Evolutionary conservation across 805 yeast genomes (phyloP).

Genomic region (Schwanniomyces vanrijiae): DNA sequence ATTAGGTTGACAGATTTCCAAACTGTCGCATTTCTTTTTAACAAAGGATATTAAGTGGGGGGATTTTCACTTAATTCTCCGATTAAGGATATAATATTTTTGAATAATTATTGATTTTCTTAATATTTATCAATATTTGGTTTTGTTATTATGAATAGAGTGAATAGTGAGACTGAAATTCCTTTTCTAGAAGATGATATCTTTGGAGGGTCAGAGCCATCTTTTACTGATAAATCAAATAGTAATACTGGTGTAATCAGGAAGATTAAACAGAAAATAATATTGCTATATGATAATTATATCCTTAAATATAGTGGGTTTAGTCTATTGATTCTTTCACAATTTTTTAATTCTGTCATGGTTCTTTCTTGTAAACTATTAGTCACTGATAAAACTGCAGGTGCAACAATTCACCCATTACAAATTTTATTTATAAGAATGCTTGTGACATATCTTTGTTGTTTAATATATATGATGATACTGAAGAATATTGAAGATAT

Average conservation of each 20-base stretch:
- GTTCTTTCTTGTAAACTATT: conserved; percentile 71
- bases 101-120: background rate
- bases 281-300: conserved; percentile 5
- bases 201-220: background rate
- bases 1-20: background rate
- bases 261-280: background rate
- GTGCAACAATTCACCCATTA: conserved; percentile 66
- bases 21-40: background rate
- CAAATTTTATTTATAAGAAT: conserved; percentile 79
- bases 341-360: conserved; percentile 77
- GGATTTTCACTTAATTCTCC: too few species aligned
- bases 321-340: conserved; percentile 56
- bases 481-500: conserved; percentile 53
- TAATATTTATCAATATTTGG: too few species aligned
- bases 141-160: background rate
- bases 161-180: background rate
- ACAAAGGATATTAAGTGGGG: background rate
- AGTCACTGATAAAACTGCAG: conserved; percentile 61
- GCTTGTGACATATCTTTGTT: conserved; percentile 64
- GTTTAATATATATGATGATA: conserved; percentile 54
- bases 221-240: background rate
- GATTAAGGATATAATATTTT: too few species aligned
- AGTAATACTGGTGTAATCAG: background rate
- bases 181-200: background rate
- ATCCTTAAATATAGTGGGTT: conserved; percentile 51